Percentiles rank a stretch among this genome's conserved stretches.
Conservation (phyloP, 495 filamentous ascomycete species). For the Rhypophila decipiens region DNA sequence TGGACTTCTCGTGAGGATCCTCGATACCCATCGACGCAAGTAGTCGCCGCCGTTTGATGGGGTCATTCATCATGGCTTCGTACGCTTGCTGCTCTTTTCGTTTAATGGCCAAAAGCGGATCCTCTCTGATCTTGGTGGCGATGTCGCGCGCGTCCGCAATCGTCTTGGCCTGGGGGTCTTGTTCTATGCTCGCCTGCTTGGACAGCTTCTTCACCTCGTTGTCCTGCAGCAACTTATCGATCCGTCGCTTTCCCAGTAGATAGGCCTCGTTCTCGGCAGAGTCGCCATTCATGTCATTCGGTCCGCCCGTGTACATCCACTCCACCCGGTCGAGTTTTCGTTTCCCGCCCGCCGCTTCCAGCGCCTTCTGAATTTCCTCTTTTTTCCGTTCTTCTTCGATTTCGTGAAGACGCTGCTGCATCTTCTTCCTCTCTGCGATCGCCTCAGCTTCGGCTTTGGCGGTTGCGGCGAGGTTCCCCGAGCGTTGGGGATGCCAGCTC, state of each 20-base stretch:
- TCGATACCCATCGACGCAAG: constrained; percentile 53
- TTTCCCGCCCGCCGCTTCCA: constrained; percentile 80
- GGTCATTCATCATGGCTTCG: constrained; percentile 82
- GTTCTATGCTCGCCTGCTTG: constrained; percentile 67
- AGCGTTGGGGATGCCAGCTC: constrained; percentile 68
- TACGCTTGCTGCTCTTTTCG: constrained; percentile 86
- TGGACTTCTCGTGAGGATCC: constrained; percentile 35
- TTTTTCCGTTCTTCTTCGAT: constrained; percentile 89
- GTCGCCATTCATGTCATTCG: constrained; percentile 69
- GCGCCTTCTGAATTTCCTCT: constrained; percentile 83
- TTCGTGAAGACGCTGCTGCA: constrained; percentile 79
- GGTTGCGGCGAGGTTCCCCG: constrained; percentile 30
- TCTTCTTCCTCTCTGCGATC: constrained; percentile 89
- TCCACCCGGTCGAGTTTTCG: constrained; percentile 75
- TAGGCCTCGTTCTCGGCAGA: constrained; percentile 94
- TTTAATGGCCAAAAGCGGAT: constrained; percentile 88
- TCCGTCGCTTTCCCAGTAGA: constrained; percentile 81
- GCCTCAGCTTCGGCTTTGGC: constrained; percentile 67
- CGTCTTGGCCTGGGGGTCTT: constrained; percentile 52
- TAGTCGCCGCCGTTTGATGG: constrained; percentile 61
- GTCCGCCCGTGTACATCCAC: constrained; percentile 95
- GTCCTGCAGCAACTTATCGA: constrained; percentile 84
- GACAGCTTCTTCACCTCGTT: constrained; percentile 72
- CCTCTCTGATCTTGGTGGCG: constrained; percentile 75
- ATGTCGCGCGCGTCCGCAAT: constrained; percentile 66